Base-by-base conservation (phyloP, 2,329 filamentous ascomycete species). In the Trichoderma cornu-damae region DNA sequence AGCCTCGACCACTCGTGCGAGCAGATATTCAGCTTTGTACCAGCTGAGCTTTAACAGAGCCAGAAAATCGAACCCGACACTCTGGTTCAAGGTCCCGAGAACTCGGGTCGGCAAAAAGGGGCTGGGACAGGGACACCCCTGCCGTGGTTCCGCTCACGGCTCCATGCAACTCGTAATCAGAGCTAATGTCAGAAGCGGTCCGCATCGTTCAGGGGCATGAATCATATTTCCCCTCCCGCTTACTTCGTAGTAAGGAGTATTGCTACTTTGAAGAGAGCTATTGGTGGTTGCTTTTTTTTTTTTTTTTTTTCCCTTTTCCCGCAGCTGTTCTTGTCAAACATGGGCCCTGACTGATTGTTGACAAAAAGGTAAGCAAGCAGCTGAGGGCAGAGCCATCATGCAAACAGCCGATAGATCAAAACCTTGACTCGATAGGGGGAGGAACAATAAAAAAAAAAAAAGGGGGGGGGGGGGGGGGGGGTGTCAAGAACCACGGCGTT, bases 71-170 rank as follows among this genome's bases (percentile, higher is more conserved):
- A 40, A 20, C 26, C 68, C 68, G 64, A 65, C 51, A 62, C 61
- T 66, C 61, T 67, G 68, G 68, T 66, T 63, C 64, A 61, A 46
- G 61, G 68, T 65, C 66, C 69, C 69, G 69, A 69, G 62, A 59
- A 64, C 63, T 63, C 67, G 69, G 69, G 66, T 70, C 69, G 68
- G 69, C 62, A 70, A 70, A 64, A 61, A 66, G 65, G 64, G 63
- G 64, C 57, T 57, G 32, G 57, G 57, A 43, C 52, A 59, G 49
- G 51, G 57, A 34, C 35, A 40, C 56, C 56, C 52, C 57, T 59
- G 57, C 52, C 37, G 26, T 11, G 22, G 57, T 59, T 59, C 57
- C 57, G 57, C 57, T 38, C 37, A 57, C 37, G 51, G 51, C 57
- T 47, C 35, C 57, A 48, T 55, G 35, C 57, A 46, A n/a, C 28